Evolutionary conservation across 805 yeast genomes (phyloP), one percentile per base, ranked within the genome.

Genomic region (Candida lessepsii): DNA sequence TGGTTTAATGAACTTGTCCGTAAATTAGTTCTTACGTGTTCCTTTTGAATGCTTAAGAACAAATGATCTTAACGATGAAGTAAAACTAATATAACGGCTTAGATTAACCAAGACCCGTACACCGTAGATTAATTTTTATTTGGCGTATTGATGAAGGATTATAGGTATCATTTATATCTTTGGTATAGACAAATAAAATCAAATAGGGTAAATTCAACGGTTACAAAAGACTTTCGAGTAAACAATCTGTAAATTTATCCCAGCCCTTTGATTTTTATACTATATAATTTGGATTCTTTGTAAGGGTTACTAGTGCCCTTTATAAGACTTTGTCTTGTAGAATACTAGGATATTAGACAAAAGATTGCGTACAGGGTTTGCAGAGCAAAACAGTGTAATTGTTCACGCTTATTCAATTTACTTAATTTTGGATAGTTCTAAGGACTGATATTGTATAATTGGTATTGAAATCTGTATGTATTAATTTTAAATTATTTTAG

Each of bases 391-490:
- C 29, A 25, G 37, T 34, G 37, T 14, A 34, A 18, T 34, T 14
- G 15, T 34, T 34, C 37, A 34, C 37, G 29, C 3, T 34, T 34
- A 24, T 25, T 34, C 15, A 11, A 14, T 23, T 23, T 4, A 11
- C 23, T 34, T 34, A 34, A 23, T 25, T n/a, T 3, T 10, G 14
- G 37, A 34, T 34, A 15, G 29, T 24, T 25, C 4, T 11, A 11
- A 24, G 16, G 5, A n/a, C 23, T 34, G 37, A 34, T 34, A 34
- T 34, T 34, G 25, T 34, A 14, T 15, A 23, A 23, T 32, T 32
- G 32, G 31, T 35, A 20, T 19, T 35, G 39, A 35, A 27, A 35
- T 35, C 39, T 17, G 39, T 35, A 35, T 32, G 35, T 32, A 32
- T 32, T n/a, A n/a, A n/a, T n/a, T n/a, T n/a, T n/a, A n/a, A n/a